Evolutionary conservation across 2,329 filamentous ascomycete species (phyloP), one percentile per base, ranked within the genome.

Genomic region (Aspergillus ustus): DNA sequence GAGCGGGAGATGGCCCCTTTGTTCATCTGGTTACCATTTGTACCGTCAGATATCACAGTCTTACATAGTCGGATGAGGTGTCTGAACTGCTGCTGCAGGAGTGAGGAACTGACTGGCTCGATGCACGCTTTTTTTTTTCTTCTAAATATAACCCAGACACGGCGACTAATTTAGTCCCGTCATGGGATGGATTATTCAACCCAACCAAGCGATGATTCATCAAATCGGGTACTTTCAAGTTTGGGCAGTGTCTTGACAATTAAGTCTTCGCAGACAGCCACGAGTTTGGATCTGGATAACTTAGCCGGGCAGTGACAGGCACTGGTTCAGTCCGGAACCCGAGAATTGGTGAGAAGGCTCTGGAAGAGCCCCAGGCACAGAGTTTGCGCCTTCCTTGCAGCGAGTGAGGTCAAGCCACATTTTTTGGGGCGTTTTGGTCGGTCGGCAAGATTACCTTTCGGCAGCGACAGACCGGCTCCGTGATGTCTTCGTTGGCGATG

Each of bases 361-460:
- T 25, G 34, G n/a, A 53, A 34, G 22, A 15, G 11, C 51, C 34
- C 34, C 51, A 43, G 31, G 13, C 19, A 43, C 37, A 25, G 34
- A 40, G 50, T 45, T 45, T 28, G 7, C 20, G 45, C 20, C 19
- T 48, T 25, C 28, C 45, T 22, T 45, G 19, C 52, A 44, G 52
- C 52, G 25, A 54, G 52, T 54, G 25, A 55, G 43, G 22, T 20
- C 34, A 20, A 48, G 28, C 52, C 52, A 55, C 52, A 55, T 55
- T 34, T 19, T 19, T 46, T 29, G 25, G 43, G 52, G 19, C 45
- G 15, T 7, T 19, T 43, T 48, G 3, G 13, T 37, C 43, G 28
- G 52, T 55, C 52, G 52, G 52, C 28, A 20, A 55, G 25, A 55
- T 55, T 46, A 31, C 43, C 25, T 29, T 54, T 54, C 52, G 52